These are phyloP conservation scores for Rugosomyces carneus DNA, from an alignment of 1,284 basidiomycete species.

Conservation along the genomic window DNA sequence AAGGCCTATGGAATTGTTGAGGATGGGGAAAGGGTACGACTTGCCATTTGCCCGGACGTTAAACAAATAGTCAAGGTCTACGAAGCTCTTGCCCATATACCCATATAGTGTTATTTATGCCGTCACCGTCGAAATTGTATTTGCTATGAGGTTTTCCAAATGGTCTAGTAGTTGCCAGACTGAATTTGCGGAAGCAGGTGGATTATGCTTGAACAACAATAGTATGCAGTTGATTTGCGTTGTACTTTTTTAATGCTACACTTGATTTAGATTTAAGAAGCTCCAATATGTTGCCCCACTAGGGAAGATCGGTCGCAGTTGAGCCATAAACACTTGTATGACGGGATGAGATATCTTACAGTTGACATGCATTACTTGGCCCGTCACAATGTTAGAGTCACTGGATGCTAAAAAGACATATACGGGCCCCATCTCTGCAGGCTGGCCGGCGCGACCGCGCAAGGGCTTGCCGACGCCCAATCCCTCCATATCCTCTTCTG, in stretches of 20 bases:
- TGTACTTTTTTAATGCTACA: no score
- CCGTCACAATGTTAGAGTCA: slow-evolving; percentile 34
- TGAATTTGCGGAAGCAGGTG: no score
- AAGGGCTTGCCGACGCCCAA: slow-evolving; percentile 42
- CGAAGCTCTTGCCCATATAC: slow-evolving; percentile 33
- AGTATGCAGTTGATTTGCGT: no score
- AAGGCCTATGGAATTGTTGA: slow-evolving; percentile 41
- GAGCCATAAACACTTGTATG: no score
- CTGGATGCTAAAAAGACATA: slow-evolving; percentile 42
- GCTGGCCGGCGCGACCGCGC: slow-evolving; percentile 47
- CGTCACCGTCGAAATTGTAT: no score
- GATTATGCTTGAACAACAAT: no score
- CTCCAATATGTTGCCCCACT: slow-evolving; percentile 12
- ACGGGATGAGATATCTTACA: slow-evolving; percentile 14
- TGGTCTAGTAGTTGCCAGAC: no score
- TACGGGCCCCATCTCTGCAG: slow-evolving; percentile 47
- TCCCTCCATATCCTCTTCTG: slow-evolving; percentile 45
- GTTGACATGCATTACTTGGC: slow-evolving; percentile 30
- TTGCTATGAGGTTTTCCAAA: no score
- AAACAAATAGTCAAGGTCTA: slow-evolving; percentile 52
- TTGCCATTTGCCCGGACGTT: slow-evolving; percentile 62
- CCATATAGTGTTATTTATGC: slow-evolving; percentile 6
- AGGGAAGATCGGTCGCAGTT: neutral
- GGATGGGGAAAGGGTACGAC: slow-evolving; percentile 56
- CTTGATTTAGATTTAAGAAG: no score